Conservation (phyloP, 2,329 filamentous ascomycete genomes). For the Zopfia rhizophila region DNA sequence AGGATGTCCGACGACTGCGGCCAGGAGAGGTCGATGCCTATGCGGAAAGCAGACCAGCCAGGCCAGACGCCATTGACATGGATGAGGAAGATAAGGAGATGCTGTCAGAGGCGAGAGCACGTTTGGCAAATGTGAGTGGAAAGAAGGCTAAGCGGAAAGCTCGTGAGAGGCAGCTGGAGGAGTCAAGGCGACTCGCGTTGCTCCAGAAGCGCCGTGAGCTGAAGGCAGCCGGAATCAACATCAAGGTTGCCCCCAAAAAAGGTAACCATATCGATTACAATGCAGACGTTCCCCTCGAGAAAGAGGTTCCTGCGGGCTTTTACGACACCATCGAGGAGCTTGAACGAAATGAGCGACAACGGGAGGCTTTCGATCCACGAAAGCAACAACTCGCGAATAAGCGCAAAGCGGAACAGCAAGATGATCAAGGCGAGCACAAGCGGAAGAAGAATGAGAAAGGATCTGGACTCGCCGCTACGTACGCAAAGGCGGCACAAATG, state of each 20-base stretch:
- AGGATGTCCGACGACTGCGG: conserved; percentile 87
- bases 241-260: conserved; percentile 92
- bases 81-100: conserved; percentile 99
- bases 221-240: conserved; percentile 97
- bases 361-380: conserved; percentile 87
- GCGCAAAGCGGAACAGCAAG: conserved; percentile 90
- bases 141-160: conserved; percentile 99
- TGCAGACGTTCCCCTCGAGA: conserved; percentile 97
- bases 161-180: conserved; percentile 92
- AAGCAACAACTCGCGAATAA: conserved; percentile 93
- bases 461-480: conserved; percentile 82
- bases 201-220: conserved; percentile 95
- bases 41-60: conserved; percentile 93
- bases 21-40: conserved; percentile 98
- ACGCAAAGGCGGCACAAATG: conserved; percentile 91
- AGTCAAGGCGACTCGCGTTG: conserved; percentile 87
- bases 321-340: conserved; percentile 92
- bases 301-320: conserved; percentile 86
- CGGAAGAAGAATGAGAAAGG: conserved; percentile 89
- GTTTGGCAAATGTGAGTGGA: conserved; percentile 96
- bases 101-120: conserved; percentile 95
- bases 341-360: conserved; percentile 81
- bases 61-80: conserved; percentile 96
- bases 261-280: conserved; percentile 99
- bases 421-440: conserved; percentile 80